Percentiles rank a stretch among this genome's conserved stretches.
Evolutionary conservation across 2,329 filamentous ascomycete genomes (phyloP).

Genomic region (Verticillium tricorpus): DNA sequence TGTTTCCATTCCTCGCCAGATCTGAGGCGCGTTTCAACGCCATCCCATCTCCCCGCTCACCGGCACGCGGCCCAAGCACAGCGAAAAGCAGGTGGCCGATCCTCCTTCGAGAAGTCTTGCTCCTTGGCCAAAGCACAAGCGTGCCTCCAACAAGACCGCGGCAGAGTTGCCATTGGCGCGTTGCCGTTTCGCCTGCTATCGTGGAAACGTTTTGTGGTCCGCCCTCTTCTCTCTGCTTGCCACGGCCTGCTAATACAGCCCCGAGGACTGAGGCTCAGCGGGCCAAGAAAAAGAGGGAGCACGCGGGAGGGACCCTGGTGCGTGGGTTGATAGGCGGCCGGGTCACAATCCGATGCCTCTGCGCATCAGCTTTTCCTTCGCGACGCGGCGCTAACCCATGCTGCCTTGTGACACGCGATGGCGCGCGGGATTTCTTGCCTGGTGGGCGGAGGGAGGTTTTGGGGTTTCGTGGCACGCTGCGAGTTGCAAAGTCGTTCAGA

Average conservation of each 20-base stretch:
- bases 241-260: too few relatives aligned
- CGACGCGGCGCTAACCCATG: not conserved
- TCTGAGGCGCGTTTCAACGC: slow-evolving; percentile 3
- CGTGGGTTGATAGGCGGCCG: not conserved
- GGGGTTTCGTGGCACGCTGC: not conserved
- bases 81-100: not conserved
- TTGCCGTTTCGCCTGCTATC: not conserved
- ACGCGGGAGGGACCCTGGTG: not conserved
- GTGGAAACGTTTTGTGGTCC: not conserved
- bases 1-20: slow-evolving; percentile 4
- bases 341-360: not conserved
- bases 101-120: not conserved
- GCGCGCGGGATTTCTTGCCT: not conserved
- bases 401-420: not conserved
- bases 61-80: not conserved
- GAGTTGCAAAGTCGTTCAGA: not conserved
- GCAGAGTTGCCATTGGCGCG: not conserved
- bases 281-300: not conserved
- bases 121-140: not conserved
- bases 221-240: not conserved
- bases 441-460: not conserved
- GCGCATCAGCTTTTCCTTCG: not conserved
- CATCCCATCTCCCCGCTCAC: not conserved
- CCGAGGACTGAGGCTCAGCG: not conserved
- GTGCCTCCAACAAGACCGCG: not conserved